phyloP scores from a whole-genome alignment of 1,139 yeast genomes.

The Magnusiomyces fungicola region DNA sequence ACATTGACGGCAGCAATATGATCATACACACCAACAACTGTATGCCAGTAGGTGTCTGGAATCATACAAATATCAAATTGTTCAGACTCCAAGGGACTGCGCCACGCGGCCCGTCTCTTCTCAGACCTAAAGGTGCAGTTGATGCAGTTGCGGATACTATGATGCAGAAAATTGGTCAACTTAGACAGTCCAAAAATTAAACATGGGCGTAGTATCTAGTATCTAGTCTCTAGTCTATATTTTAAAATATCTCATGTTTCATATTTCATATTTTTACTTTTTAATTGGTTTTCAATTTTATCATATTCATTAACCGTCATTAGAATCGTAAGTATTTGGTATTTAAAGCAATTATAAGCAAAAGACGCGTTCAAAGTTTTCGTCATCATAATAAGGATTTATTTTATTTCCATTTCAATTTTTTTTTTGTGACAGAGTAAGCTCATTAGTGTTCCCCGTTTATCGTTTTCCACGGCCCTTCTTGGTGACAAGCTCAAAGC shows the following conservation, averaged over 20 bases:
- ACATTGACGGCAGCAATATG: constrained; percentile 16
- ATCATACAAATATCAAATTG: constrained; percentile 51
- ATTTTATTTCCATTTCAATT: too few species aligned
- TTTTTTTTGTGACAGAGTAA: background rate
- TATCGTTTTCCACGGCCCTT: constrained; percentile 25
- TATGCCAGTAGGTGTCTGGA: constrained; percentile 45
- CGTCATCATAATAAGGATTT: too few species aligned
- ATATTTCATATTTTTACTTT: too few species aligned
- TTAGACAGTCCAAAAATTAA: constrained; percentile 12
- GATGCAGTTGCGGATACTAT: constrained; percentile 48
- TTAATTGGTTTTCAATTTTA: too few species aligned
- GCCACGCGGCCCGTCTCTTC: constrained; percentile 37
- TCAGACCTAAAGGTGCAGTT: constrained; percentile 40
- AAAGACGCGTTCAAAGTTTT: too few species aligned
- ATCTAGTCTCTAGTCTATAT: background rate
- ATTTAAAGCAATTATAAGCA: too few species aligned
- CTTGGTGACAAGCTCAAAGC: constrained; percentile 78
- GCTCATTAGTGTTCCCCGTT: background rate
- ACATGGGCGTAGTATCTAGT: background rate
- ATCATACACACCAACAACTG: constrained; percentile 14
- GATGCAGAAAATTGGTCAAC: constrained; percentile 24
- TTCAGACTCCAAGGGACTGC: constrained; percentile 47
- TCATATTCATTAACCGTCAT: too few species aligned
- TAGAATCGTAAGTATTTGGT: too few species aligned
- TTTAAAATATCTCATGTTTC: too few species aligned